Base-by-base conservation (phyloP, 2,329 filamentous ascomycete species). In the Fusarium odoratissimum region DNA sequence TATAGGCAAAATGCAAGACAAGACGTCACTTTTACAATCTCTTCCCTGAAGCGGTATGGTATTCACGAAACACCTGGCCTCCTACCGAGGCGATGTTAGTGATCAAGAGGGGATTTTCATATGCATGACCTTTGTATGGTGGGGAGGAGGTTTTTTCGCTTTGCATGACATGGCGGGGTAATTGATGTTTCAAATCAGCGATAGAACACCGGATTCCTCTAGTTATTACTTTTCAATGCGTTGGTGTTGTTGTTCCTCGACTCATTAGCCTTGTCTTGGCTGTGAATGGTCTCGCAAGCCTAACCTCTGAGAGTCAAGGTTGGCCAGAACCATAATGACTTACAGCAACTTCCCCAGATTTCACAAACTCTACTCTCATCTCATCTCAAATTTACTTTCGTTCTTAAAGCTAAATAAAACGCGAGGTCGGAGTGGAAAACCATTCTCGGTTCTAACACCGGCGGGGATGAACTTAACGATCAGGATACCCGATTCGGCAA, bases 401-500 rank as follows among this genome's bases (percentile, higher is more conserved):
- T 16, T n/a, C 21, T 28, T 35, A 6, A 10, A 52, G 31, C 44
- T 30, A 51, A 28, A n/a, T 35, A 28, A 38, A 14, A 37, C 31
- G 41, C 19, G 19, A 49, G 35, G 35, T 35, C 58, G 37, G 54
- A 60, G 44, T 51, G 42, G 12, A 25, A 56, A 33, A n/a, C 44
- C 38, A 30, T 57, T 64, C 55, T 31, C 44, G 46, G 64, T 28
- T 44, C 41, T 48, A 57, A 59, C 37, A 54, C 69, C 44, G 55
- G 25, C 31, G 44, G 54, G 61, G 54, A 65, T 67, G 51, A 40
- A 54, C 31, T 68, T 17, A 21, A 51, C 71, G 71, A 73, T 74
- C 55, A 73, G 71, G 55, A 73, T 73, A 73, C 71, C 71, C 67
- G 30, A 73, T 71, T 56, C 46, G 64, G 71, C 67, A 72, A 61